A percentile compares a stretch with the other conserved stretches of the same genome.
Conservation (phyloP, 495 filamentous ascomycete genomes). For the Hypomontagnella monticulosa region DNA sequence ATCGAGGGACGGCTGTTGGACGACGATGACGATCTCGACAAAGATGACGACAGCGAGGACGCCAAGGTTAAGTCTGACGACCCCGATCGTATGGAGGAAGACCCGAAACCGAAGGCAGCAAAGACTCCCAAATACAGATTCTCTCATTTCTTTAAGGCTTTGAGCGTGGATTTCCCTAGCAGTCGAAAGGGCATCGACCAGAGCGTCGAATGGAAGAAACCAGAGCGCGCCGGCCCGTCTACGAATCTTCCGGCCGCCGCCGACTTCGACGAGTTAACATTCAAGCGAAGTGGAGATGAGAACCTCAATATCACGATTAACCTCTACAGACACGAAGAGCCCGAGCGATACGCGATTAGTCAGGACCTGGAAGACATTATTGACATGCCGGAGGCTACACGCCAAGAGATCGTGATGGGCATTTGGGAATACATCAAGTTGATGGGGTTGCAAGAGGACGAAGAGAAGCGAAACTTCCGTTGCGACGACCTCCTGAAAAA, state of each 20-base stretch:
- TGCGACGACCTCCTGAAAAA: slow-evolving; percentile 84
- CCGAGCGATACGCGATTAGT: slow-evolving; percentile 83
- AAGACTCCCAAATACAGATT: slow-evolving; percentile 68
- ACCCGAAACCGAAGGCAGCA: slow-evolving; percentile 53
- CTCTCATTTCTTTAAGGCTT: slow-evolving; percentile 94
- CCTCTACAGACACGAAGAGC: slow-evolving; percentile 82
- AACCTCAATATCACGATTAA: slow-evolving; percentile 93
- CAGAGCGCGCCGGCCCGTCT: slow-evolving; percentile 63
- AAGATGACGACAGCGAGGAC: slow-evolving; percentile 69
- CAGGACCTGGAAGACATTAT: slow-evolving; percentile 83
- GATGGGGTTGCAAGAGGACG: slow-evolving; percentile 88
- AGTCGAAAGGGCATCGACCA: slow-evolving; percentile 59
- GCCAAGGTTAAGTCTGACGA: slow-evolving; percentile 45
- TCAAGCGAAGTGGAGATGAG: slow-evolving; percentile 90
- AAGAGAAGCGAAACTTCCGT: slow-evolving; percentile 88
- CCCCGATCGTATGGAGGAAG: slow-evolving; percentile 70
- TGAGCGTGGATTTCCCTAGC: slow-evolving; percentile 87
- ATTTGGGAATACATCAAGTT: slow-evolving; percentile 95
- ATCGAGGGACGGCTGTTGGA: slow-evolving; percentile 92
- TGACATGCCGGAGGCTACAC: slow-evolving; percentile 86
- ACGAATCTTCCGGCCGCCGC: slow-evolving; percentile 63
- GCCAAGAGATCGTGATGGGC: slow-evolving; percentile 84
- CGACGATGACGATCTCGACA: slow-evolving; percentile 68
- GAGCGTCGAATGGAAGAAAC: slow-evolving; percentile 60
- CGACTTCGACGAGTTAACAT: slow-evolving; percentile 91